Conservation (phyloP, 345 rosid species). For the Salix exigua region DNA sequence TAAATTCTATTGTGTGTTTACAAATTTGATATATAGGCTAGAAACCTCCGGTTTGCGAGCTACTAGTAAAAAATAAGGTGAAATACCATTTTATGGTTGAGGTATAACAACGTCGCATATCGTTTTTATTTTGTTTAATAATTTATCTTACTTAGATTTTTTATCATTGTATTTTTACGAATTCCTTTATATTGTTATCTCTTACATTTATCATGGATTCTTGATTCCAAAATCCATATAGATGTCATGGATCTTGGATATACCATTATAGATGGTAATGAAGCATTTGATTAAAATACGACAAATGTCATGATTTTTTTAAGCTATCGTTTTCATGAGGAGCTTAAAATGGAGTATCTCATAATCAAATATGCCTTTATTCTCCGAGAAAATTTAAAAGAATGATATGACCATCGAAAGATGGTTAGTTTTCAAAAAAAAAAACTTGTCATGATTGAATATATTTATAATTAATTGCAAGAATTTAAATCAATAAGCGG, state of each 20-base stretch:
- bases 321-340: neutral
- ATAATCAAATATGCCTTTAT: neutral
- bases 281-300: neutral
- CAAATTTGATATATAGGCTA: no score
- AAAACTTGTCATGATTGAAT: slow-evolving; percentile 1
- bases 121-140: no score
- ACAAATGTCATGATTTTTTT: neutral
- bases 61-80: no score
- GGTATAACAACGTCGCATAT: no score
- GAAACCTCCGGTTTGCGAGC: no score
- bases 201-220: neutral
- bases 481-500: slow-evolving; percentile 3
- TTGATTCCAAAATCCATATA: neutral
- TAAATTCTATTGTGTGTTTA: no score
- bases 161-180: no score
- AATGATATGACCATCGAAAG: neutral
- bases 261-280: neutral
- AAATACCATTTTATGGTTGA: no score
- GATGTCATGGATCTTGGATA: neutral
- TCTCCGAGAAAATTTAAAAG: neutral
- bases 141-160: no score
- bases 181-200: neutral
- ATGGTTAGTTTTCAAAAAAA: neutral
- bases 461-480: neutral
- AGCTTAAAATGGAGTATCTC: neutral